Conservation (phyloP, 352 stramenopile species). For the Pythium pectinolyticum region DNA sequence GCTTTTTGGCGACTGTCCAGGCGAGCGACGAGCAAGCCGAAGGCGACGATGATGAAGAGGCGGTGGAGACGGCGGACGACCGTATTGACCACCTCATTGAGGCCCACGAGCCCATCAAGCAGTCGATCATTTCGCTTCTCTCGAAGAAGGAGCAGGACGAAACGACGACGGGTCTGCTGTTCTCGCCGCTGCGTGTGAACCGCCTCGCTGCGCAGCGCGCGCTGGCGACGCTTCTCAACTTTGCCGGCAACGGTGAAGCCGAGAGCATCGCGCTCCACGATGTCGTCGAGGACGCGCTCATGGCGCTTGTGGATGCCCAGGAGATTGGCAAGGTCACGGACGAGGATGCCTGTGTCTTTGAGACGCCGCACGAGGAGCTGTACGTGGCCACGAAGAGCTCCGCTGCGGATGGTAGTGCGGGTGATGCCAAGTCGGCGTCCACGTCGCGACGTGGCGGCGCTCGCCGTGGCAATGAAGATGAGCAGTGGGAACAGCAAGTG, state of each 20-base stretch:
- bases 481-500: constrained; percentile 84
- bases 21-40: constrained; percentile 25
- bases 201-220: constrained; percentile 65
- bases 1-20: constrained; percentile 44
- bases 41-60: constrained; percentile 51
- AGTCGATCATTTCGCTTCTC: constrained; percentile 47
- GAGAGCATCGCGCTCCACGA: constrained; percentile 74
- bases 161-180: constrained; percentile 62
- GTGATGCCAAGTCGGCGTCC: constrained; percentile 33
- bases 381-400: constrained; percentile 66
- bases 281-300: constrained; percentile 59
- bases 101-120: constrained; percentile 60
- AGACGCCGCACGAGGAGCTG: constrained; percentile 69
- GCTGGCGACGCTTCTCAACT: constrained; percentile 73
- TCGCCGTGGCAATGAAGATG: constrained; percentile 70
- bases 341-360: constrained; percentile 60
- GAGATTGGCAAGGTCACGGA: constrained; percentile 54
- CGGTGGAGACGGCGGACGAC: constrained; percentile 52
- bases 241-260: constrained; percentile 76
- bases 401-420: constrained; percentile 32
- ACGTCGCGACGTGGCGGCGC: constrained; percentile 34
- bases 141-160: constrained; percentile 37
- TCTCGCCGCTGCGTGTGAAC: constrained; percentile 45
- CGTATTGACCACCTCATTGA: constrained; percentile 82
- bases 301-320: constrained; percentile 51